Evolutionary conservation across 192 early-diverging fungal species (phyloP), one percentile per base, ranked within the genome.

Genomic region (Lunasporangiospora selenospora): DNA sequence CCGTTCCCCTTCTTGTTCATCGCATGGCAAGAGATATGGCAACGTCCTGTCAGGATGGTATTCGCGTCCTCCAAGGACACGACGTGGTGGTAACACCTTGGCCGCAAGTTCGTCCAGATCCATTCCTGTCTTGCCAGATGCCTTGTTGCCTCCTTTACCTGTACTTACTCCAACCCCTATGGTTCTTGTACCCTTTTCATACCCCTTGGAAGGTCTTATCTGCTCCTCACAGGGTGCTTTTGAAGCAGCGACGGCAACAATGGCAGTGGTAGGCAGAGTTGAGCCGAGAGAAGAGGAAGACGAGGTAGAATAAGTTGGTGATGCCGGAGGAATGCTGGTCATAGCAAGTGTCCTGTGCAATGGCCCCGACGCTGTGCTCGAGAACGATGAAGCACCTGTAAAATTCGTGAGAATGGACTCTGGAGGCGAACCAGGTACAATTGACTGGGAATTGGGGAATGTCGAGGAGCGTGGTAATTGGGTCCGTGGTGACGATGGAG

Each of bases 1-100:
- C 69, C 69, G 51, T 19, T 73, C 69, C 7, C 69, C 33, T 19
- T 73, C 69, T 43, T 73, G 69, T 37, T 73, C 69, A 40, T 73
- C 69, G 23, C 69, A 73, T 1, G 69, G 69, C 55, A 73, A 30
- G 15, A 73, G 69, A 53, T 73, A 73, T 21, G 69, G 69, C 18
- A 73, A 32, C 0, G 69, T 73, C 46, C 58, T 73, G 36, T 73
- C 69, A n/a, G 69, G 60, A 30, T 63, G 42, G 21, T 73, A 73
- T 24, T 73, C 69, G 9, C 69, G 69, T 0, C 69, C 60, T 13
- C 69, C 61, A 3, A 73, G 41, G 2, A 73, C 9, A 7, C 69
- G 69, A 21, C 69, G 38, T 7, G 61, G 54, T 0, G 69, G 69
- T 13, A 73, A 32, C 7, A 73, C 58, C 43, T 63, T 73, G 13